These are phyloP conservation scores for Pinus tabuliformis DNA, from an alignment of 75 land plant genomes.

Conservation along the genomic window DNA sequence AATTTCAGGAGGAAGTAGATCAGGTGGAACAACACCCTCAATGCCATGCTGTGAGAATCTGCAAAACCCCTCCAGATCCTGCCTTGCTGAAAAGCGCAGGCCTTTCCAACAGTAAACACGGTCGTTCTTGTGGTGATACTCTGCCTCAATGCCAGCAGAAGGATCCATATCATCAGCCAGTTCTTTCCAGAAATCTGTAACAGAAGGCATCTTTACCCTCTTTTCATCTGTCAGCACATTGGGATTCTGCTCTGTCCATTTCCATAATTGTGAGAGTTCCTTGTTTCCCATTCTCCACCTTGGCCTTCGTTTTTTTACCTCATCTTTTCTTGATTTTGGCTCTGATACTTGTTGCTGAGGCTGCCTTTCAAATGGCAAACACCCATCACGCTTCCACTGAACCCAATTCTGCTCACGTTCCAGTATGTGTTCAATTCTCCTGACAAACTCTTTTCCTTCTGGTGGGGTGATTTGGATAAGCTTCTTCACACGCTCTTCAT, in stretches of 20 bases:
- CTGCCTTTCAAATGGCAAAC: conserved; percentile 82
- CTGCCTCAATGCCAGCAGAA: conserved; percentile 91
- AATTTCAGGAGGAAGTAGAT: conserved; percentile 79
- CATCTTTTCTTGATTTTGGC: conserved; percentile 61
- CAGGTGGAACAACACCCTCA: conserved; percentile 93
- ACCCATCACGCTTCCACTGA: conserved; percentile 99
- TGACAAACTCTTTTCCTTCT: conserved; percentile 88
- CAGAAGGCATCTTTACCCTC: conserved; percentile 69
- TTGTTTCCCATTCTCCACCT: conserved; percentile 97
- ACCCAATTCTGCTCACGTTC: conserved; percentile 98
- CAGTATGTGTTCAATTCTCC: conserved; percentile 85
- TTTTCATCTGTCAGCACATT: conserved; percentile 88
- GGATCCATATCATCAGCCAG: conserved; percentile 97
- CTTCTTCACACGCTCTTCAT: conserved; percentile 92
- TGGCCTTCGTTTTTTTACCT: conserved; percentile 56
- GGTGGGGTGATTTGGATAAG: conserved; percentile 87
- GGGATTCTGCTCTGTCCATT: conserved; percentile 97
- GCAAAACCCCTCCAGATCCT: conserved; percentile 95
- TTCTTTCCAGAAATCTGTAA: conserved; percentile 84
- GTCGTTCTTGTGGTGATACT: conserved; percentile 94
- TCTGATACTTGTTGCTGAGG: conserved; percentile 29
- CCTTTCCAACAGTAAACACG: conserved; percentile 99
- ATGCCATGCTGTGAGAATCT: conserved; percentile 87
- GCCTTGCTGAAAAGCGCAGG: conserved; percentile 88
- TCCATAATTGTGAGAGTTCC: conserved; percentile 95